Base-by-base conservation (phyloP, 768 basidiomycete genomes). In the Wakefieldia striispora region DNA sequence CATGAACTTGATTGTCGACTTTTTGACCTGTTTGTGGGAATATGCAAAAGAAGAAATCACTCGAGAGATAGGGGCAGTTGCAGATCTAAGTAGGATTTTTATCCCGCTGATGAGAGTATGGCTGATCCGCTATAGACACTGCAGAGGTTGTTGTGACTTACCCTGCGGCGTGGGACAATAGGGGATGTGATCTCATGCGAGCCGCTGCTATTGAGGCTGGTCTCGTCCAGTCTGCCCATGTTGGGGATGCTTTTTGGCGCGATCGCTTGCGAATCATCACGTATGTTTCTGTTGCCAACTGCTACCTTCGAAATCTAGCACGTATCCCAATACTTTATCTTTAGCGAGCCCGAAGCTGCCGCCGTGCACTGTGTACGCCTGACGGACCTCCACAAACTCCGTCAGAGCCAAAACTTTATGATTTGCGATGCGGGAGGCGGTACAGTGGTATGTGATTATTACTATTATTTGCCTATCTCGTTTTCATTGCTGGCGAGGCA, bases 381-480 rank as follows among this genome's bases (percentile, higher is more conserved):
- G 44, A 88, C 88, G 26, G 82, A 87, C 50, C 72, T 94, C 3
- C 88, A 92, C 67, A 83, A 84, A 56, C 71, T 94, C 46, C 83
- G 80, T 43, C 79, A 88, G 0, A 86, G 84, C 19, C 90, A 94
- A 61, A 90, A 83, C 55, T 94, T 94, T 63, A 84, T 94, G 66
- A 88, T 95, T n/a, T 91, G 88, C 61, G 92, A 95, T 67, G 91
- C 90, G n/a, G 91, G 88, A 61, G 89, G 90, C 63, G 89, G 88
- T 62, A 89, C 86, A 10, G 84, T 88, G 40, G 78, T 75, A 70
- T 42, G 76, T 70, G n/a, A 19, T 54, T 49, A 70, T 45, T 54
- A 49, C 70, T 45, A 8, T 40, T 46, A 20, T 31, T 3, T 43
- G 8, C 10, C 13, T 12, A 29, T 13, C 29, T 2, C 7, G 23